Conservation (phyloP, 768 basidiomycete species). For the Tricholomella constricta region DNA sequence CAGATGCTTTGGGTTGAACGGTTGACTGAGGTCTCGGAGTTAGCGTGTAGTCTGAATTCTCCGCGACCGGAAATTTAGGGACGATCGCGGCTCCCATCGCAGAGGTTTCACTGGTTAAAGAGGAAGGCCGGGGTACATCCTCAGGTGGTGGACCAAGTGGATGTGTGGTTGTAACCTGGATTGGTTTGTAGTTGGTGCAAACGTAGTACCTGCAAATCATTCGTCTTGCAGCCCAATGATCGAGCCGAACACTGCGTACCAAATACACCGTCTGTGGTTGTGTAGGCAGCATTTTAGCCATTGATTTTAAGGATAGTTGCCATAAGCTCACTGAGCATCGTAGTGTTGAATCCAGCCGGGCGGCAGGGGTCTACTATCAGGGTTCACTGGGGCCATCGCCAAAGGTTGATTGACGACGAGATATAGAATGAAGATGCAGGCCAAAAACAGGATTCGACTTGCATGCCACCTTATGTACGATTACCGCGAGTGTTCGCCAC, state of each 20-base stretch:
- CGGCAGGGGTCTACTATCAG: conserved; percentile 20
- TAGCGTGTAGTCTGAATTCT: background rate
- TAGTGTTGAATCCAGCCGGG: conserved; percentile 22
- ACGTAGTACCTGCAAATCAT: conserved; percentile 18
- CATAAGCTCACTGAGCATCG: conserved; percentile 18
- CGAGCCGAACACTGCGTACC: conserved; percentile 1
- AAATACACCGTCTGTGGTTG: background rate
- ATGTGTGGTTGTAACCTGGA: conserved; percentile 13
- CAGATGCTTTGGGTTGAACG: conserved; percentile 6
- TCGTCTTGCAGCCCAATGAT: background rate
- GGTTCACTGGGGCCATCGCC: conserved; percentile 15
- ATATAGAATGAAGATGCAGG: background rate
- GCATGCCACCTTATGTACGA: background rate
- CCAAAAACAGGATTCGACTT: background rate
- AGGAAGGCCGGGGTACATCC: background rate
- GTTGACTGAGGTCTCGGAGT: background rate
- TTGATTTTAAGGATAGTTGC: background rate
- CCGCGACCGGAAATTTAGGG: conserved; percentile 3
- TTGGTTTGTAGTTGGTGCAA: conserved; percentile 12
- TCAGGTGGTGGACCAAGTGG: conserved; percentile 15
- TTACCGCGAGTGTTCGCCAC: conserved; percentile 17
- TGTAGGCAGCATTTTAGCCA: background rate
- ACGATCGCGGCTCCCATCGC: background rate
- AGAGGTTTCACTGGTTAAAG: background rate
- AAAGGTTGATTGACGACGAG: background rate